Percentiles rank a stretch among this genome's conserved stretches.
Evolutionary conservation across 108 stramenopile genomes (phyloP).

Genomic region (Cyclostephanos tholiformis): DNA sequence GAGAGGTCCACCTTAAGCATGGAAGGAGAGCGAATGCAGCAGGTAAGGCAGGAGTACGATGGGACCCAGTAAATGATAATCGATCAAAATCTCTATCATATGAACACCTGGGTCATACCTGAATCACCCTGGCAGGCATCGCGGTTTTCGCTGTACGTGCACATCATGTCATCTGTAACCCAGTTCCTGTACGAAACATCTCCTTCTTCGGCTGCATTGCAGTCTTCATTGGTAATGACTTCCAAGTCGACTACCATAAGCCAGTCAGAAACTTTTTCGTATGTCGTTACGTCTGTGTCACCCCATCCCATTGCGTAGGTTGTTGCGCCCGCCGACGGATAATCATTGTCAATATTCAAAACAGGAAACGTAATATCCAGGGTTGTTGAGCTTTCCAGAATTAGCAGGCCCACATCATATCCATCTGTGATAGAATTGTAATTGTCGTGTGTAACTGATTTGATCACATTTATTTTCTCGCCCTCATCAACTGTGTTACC

Average conservation of each 20-base stretch:
- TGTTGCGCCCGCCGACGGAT: neutral
- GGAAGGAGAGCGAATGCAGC: neutral
- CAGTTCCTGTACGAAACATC: constrained; percentile 9
- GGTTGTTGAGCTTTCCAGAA: neutral
- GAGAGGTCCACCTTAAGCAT: constrained; percentile 17
- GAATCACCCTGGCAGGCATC: constrained; percentile 39
- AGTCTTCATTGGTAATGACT: constrained; percentile 24
- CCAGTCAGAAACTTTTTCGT: neutral
- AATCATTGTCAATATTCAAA: constrained; percentile 3
- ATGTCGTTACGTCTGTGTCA: neutral
- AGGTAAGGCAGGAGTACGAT: neutral
- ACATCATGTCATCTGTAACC: constrained; percentile 25
- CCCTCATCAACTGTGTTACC: constrained; percentile 3
- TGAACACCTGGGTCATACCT: neutral
- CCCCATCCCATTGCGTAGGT: constrained; percentile 29
- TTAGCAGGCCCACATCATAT: constrained; percentile 10
- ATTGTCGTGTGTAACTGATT: neutral
- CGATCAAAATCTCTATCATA: neutral
- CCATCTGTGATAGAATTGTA: constrained; percentile 1
- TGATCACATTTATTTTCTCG: constrained; percentile 1
- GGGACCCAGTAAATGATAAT: neutral
- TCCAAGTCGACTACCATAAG: constrained; percentile 20
- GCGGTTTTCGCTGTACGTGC: constrained; percentile 6
- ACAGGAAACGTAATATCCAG: neutral
- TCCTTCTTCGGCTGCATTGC: constrained; percentile 7